A percentile compares a stretch with the other conserved stretches of the same genome.
phyloP scores from a whole-genome alignment of 2,329 filamentous ascomycete species.

The Claviceps lovelessii region DNA sequence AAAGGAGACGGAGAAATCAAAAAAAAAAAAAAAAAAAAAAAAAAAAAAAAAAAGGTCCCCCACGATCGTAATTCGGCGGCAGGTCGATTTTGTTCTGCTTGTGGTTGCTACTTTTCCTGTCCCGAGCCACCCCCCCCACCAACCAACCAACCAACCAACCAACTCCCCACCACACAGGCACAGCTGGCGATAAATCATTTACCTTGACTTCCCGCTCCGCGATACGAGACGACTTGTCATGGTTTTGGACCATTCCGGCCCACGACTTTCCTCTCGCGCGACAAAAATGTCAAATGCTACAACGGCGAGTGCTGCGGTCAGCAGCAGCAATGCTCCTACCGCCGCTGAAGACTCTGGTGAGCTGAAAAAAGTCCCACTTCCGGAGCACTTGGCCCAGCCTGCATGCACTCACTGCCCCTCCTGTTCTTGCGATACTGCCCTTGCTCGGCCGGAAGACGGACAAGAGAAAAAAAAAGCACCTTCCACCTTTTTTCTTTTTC shows the following conservation, averaged over 20 bases:
- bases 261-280: slow-evolving; percentile 19
- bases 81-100: not conserved
- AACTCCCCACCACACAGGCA: not conserved
- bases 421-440: slow-evolving; percentile 14
- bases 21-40: not conserved
- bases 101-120: not conserved
- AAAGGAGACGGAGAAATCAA: too few relatives aligned
- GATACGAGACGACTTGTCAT: slow-evolving; percentile 13
- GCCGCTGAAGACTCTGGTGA: slow-evolving; percentile 26
- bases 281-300: slow-evolving; percentile 24
- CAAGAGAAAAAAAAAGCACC: not conserved
- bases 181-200: slow-evolving; percentile 6
- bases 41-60: slow-evolving; percentile 4
- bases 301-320: slow-evolving; percentile 16
- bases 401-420: slow-evolving; percentile 18
- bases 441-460: not conserved
- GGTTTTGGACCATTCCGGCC: slow-evolving; percentile 27
- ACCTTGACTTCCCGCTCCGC: not conserved
- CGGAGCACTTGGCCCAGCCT: not conserved
- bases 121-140: too few relatives aligned
- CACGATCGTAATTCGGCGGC: slow-evolving; percentile 5
- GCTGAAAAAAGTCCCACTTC: slow-evolving; percentile 9
- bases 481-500: not conserved
- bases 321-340: slow-evolving; percentile 10
- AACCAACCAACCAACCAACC: too few relatives aligned